These are phyloP conservation scores for Salix dunnii DNA, from an alignment of 345 rosid genomes.

Conservation along the genomic window DNA sequence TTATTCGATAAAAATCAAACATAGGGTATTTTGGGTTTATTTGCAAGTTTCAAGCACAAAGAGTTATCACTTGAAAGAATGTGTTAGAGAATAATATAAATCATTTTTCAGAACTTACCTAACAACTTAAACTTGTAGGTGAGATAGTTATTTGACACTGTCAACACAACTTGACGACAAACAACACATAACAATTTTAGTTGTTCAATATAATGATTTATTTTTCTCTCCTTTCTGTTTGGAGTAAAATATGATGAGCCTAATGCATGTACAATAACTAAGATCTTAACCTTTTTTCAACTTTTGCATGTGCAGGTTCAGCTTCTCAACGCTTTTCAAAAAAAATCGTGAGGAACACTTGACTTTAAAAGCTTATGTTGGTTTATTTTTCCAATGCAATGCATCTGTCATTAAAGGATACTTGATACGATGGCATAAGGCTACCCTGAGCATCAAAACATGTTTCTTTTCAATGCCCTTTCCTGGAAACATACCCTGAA, in stretches of 20 bases:
- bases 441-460: slow-evolving; percentile 1
- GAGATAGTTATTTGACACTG: too few species aligned
- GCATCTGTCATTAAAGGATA: not conserved
- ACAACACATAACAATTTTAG: not conserved
- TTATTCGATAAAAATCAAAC: too few species aligned
- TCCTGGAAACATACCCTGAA: not conserved
- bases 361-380: not conserved
- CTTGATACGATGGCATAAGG: not conserved
- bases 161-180: not conserved
- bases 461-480: not conserved
- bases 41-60: too few species aligned
- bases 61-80: too few species aligned
- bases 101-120: too few species aligned
- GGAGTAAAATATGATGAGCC: not conserved
- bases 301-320: slow-evolving; percentile 58
- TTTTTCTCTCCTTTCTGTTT: not conserved
- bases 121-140: too few species aligned
- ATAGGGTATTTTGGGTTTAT: too few species aligned
- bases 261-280: not conserved
- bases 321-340: slow-evolving; percentile 87
- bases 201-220: not conserved
- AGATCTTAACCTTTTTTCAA: slow-evolving; percentile 15
- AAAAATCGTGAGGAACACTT: slow-evolving; percentile 59
- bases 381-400: not conserved
- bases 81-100: too few species aligned